Evolutionary conservation across 305 asterid species (phyloP).

Genomic region (Ilex paraguariensis): DNA sequence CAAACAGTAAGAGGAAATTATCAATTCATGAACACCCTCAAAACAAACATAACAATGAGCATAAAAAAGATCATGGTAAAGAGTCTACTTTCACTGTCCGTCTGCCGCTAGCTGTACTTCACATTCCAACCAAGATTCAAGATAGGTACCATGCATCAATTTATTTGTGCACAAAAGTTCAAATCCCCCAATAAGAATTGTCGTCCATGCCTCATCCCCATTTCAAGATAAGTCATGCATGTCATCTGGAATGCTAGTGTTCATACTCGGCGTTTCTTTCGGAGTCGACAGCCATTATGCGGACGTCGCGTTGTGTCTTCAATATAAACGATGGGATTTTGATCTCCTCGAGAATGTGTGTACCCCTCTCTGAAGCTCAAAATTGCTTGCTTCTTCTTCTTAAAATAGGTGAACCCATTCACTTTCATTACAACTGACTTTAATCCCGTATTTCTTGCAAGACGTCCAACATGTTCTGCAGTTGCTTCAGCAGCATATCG

Average conservation of each 20-base stretch:
- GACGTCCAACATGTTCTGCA: conserved; percentile 84
- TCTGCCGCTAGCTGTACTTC: too few relatives aligned
- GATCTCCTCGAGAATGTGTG: conserved; percentile 51
- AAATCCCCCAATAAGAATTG: conserved; percentile 14
- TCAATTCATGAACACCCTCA: too few relatives aligned
- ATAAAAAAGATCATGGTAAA: too few relatives aligned
- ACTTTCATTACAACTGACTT: conserved; percentile 80
- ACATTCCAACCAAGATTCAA: too few relatives aligned
- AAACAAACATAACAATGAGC: too few relatives aligned
- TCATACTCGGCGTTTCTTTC: conserved; percentile 66
- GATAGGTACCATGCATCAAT: too few relatives aligned
- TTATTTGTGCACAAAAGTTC: too few relatives aligned
- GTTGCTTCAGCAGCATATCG: conserved; percentile 77
- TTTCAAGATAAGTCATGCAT: conserved; percentile 8
- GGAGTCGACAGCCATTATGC: conserved; percentile 82
- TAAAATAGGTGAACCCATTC: conserved; percentile 61
- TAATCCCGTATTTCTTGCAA: conserved; percentile 51
- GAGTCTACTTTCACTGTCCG: too few relatives aligned
- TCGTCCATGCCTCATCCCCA: conserved; percentile 30
- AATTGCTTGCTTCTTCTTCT: conserved; percentile 69
- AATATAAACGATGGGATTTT: conserved; percentile 58
- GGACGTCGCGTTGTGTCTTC: conserved; percentile 84
- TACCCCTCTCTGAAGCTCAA: conserved; percentile 75
- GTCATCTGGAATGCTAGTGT: conserved; percentile 17
- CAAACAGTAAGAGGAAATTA: too few relatives aligned